Evolutionary conservation across 495 filamentous ascomycete genomes (phyloP).

Genomic region (Penicillium cosmopolitanum): DNA sequence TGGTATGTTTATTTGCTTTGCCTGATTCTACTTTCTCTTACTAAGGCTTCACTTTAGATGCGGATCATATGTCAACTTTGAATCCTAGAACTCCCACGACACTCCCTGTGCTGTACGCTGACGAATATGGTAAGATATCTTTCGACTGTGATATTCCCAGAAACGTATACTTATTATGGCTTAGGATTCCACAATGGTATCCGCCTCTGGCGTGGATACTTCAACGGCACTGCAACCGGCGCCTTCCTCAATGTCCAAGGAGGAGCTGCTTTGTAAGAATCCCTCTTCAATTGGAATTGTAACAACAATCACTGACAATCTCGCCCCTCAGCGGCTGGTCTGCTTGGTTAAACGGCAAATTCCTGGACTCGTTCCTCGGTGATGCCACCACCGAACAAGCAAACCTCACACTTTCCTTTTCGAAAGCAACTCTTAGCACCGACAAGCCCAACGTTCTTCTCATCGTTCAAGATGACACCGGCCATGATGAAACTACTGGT

Average conservation of each 20-base stretch:
- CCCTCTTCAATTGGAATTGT: background rate
- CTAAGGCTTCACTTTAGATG: constrained; percentile 11
- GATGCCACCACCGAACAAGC: constrained; percentile 41
- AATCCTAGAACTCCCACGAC: constrained; percentile 64
- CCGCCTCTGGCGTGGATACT: constrained; percentile 71
- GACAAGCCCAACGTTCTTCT: constrained; percentile 63
- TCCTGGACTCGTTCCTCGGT: constrained; percentile 60
- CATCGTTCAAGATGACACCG: constrained; percentile 73
- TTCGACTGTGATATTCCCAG: background rate
- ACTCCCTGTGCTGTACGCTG: constrained; percentile 58
- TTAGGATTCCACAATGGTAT: constrained; percentile 67
- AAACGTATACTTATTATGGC: background rate
- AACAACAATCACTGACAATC: constrained; percentile 1
- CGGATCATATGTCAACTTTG: constrained; percentile 58
- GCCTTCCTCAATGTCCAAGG: constrained; percentile 62
- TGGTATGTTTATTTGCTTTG: constrained; percentile 28
- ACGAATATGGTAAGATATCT: constrained; percentile 59
- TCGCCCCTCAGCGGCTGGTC: constrained; percentile 47
- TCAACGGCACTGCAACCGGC: constrained; percentile 58
- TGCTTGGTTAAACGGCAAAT: constrained; percentile 58
- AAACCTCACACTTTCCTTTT: constrained; percentile 37
- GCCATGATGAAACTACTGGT: constrained; percentile 63
- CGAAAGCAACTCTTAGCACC: constrained; percentile 51
- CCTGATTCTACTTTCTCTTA: background rate
- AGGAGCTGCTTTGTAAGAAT: constrained; percentile 56